A percentile compares a stretch with the other conserved stretches of the same genome.
phyloP scores from a whole-genome alignment of 345 rosid genomes.

The Eucalyptus camaldulensis region DNA sequence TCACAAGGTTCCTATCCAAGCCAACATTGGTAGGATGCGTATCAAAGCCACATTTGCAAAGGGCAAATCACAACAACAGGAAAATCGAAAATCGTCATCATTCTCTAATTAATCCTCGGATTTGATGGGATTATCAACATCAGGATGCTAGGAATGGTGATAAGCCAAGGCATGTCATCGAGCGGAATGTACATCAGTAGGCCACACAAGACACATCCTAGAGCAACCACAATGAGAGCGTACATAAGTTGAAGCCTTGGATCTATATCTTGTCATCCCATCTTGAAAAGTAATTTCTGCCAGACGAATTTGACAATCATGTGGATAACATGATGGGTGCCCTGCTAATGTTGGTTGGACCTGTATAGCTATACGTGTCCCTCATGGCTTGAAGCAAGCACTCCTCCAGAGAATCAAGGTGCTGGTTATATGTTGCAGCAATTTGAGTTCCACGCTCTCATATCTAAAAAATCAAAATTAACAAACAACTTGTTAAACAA shows the following conservation, averaged over 20 bases:
- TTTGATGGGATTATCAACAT: fast-evolving
- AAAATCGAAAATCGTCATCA: fast-evolving
- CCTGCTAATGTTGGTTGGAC: not conserved
- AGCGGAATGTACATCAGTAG: not conserved
- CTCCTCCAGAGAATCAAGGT: not conserved
- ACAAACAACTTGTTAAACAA: not conserved
- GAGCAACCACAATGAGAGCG: fast-evolving
- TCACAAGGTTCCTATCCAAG: fast-evolving
- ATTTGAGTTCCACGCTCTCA: not conserved
- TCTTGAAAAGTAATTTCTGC: not conserved
- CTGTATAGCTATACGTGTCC: not conserved
- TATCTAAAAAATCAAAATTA: not conserved
- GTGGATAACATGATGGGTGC: not conserved
- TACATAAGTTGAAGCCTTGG: not conserved
- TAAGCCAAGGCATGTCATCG: not conserved
- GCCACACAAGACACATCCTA: not conserved
- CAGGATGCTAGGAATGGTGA: fast-evolving
- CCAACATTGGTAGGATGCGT: fast-evolving
- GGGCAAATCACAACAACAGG: fast-evolving
- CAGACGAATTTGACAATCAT: not conserved
- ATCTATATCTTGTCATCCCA: not conserved
- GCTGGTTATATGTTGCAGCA: not conserved
- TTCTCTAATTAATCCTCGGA: not conserved
- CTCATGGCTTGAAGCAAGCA: not conserved
- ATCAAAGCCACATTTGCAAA: not conserved